A percentile compares a stretch with the other conserved stretches of the same genome.
Conservation (phyloP, 306 rosid genomes). For the Lathyrus sativus region DNA sequence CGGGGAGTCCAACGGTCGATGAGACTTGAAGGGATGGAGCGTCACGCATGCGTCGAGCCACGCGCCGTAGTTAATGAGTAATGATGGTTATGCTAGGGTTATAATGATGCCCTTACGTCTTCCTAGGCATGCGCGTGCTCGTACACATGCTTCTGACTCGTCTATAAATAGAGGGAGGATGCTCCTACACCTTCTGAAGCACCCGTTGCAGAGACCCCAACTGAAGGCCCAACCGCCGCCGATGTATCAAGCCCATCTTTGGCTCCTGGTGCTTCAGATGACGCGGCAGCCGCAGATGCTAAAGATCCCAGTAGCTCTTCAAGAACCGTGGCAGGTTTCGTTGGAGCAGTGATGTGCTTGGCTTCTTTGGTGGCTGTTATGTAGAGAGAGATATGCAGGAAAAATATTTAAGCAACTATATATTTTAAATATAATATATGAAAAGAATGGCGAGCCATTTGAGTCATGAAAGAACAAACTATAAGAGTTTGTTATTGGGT, state of each 20-base stretch:
- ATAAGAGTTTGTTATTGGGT: constrained; percentile 18
- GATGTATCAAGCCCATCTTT: background rate
- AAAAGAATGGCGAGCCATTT: too few species aligned
- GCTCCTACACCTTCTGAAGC: constrained; percentile 33
- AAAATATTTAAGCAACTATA: background rate
- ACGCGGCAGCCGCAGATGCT: constrained; percentile 32
- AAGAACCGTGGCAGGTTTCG: constrained; percentile 24
- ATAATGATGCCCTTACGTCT: too few species aligned
- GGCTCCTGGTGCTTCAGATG: constrained; percentile 36
- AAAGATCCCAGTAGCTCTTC: constrained; percentile 14
- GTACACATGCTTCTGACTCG: too few species aligned
- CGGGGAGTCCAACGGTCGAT: too few species aligned
- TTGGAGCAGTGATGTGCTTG: constrained; percentile 40
- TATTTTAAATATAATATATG: background rate
- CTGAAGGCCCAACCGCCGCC: background rate
- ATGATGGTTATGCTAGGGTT: too few species aligned
- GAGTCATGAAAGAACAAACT: background rate
- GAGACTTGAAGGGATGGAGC: too few species aligned
- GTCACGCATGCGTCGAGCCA: too few species aligned
- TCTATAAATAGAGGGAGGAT: too few species aligned
- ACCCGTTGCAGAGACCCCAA: background rate
- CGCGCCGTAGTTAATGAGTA: too few species aligned
- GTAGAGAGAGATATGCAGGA: constrained; percentile 13
- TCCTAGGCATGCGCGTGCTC: too few species aligned
- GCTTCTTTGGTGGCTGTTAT: constrained; percentile 37